These are phyloP conservation scores for Phaffomyces opuntiae DNA, from an alignment of 805 yeast species.

Conservation along the genomic window DNA sequence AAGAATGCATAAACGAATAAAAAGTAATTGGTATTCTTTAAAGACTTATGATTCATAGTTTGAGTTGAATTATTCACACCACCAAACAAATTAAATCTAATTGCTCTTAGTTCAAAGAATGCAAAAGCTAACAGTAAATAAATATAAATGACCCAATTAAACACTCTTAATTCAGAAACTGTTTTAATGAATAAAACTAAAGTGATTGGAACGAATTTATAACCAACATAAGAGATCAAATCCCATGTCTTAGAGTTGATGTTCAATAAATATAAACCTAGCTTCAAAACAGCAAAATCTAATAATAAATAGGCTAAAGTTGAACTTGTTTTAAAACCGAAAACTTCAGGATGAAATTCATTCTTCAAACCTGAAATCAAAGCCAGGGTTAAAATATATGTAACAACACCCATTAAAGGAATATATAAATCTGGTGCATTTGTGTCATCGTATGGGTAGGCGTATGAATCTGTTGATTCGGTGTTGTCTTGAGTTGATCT, in stretches of 20 bases:
- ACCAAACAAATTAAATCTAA: slow-evolving; percentile 34
- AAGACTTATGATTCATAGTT: slow-evolving; percentile 56
- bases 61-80: slow-evolving; percentile 42
- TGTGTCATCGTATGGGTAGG: slow-evolving; percentile 77
- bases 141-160: slow-evolving; percentile 44
- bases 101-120: slow-evolving; percentile 54
- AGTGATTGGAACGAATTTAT: slow-evolving; percentile 81
- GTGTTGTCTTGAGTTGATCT: slow-evolving; percentile 25
- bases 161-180: slow-evolving; percentile 30
- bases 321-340: slow-evolving; percentile 82
- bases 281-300: slow-evolving; percentile 69
- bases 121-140: slow-evolving; percentile 53
- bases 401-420: slow-evolving; percentile 87
- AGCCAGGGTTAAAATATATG: slow-evolving; percentile 81
- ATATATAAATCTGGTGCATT: slow-evolving; percentile 96
- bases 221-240: slow-evolving; percentile 83
- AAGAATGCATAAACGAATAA: slow-evolving; percentile 78
- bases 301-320: slow-evolving; percentile 75
- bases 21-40: slow-evolving; percentile 80
- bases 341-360: slow-evolving; percentile 85
- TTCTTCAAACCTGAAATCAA: slow-evolving; percentile 80
- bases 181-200: slow-evolving; percentile 47
- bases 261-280: slow-evolving; percentile 76
- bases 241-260: slow-evolving; percentile 74
- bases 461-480: slow-evolving; percentile 30